Evolutionary conservation across 768 basidiomycete genomes (phyloP), one percentile per base, ranked within the genome.

Genomic region (Tulasnella sp.): DNA sequence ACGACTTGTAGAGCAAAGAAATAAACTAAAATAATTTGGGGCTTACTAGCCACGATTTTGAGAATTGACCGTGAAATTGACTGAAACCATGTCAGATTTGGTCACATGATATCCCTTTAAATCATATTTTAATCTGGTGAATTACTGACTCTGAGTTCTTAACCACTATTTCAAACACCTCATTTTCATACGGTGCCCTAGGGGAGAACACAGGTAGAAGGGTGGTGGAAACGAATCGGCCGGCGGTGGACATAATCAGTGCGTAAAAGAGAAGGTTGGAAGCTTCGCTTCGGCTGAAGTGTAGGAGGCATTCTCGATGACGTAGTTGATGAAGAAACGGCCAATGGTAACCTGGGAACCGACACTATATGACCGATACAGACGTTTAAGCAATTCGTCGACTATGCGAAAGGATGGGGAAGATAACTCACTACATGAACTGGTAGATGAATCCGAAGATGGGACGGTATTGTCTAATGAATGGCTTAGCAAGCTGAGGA

Each of bases 381-480:
- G n/a, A n/a, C n/a, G n/a, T n/a, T n/a, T n/a, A n/a, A n/a, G n/a
- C n/a, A n/a, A n/a, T n/a, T n/a, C n/a, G n/a, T n/a, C n/a, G n/a
- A n/a, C n/a, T n/a, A n/a, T n/a, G n/a, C n/a, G n/a, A n/a, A n/a
- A n/a, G n/a, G n/a, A n/a, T n/a, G n/a, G n/a, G n/a, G n/a, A n/a
- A n/a, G n/a, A n/a, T n/a, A n/a, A n/a, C n/a, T n/a, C n/a, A n/a
- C n/a, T 84, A 85, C 43, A 76, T 72, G 47, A 81, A 87, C 68
- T 88, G 86, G 19, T 84, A 84, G 58, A 86, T 77, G 65, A 79
- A 85, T 27, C 86, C 86, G 66, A 85, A 82, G 53, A 87, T 73
- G 63, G 84, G 84, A 58, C 80, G 78, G 64, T 79, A 82, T 64
- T 88, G 85, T 70, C 76, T 83, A 74, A 76, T 77, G 71, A 88